phyloP scores from a whole-genome alignment of 768 basidiomycete species.

The Artomyces pyxidatus region DNA sequence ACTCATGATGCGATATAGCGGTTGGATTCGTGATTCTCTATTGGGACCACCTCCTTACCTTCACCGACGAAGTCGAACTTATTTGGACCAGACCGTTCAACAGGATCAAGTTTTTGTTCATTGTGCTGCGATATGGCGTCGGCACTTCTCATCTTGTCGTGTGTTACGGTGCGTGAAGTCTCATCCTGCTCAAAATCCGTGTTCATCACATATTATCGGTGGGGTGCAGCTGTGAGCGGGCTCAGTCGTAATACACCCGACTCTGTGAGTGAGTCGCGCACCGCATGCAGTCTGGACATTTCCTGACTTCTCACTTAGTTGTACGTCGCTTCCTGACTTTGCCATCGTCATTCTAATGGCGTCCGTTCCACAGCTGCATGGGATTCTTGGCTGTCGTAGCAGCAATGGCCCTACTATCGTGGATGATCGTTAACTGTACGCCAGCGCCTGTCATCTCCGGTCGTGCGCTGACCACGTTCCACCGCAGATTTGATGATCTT shows the following conservation, averaged over 20 bases:
- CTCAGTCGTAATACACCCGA: too few relatives aligned
- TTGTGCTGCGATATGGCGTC: conserved; percentile 34
- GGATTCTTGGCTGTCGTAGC: neutral
- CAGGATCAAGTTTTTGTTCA: conserved; percentile 30
- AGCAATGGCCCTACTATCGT: conserved; percentile 14
- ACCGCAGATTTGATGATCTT: conserved; percentile 27
- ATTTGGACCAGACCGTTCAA: conserved; percentile 33
- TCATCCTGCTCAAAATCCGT: neutral
- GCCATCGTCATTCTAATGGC: too few relatives aligned
- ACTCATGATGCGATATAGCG: too few relatives aligned
- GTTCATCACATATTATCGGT: neutral
- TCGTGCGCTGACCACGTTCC: too few relatives aligned
- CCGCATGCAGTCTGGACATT: neutral
- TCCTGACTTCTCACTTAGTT: neutral
- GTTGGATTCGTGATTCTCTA: conserved; percentile 27
- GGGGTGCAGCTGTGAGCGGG: too few relatives aligned
- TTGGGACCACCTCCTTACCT: conserved; percentile 36
- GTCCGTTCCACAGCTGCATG: too few relatives aligned
- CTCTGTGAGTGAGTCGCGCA: conserved; percentile 6
- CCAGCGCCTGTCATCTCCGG: conserved; percentile 16
- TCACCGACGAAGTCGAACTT: conserved; percentile 32
- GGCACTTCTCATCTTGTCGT: conserved; percentile 20
- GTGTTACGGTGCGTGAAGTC: conserved; percentile 20
- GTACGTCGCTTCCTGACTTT: neutral
- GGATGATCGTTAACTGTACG: conserved; percentile 12